Percentiles rank a stretch among this genome's conserved stretches.
phyloP scores from a whole-genome alignment of 495 filamentous ascomycete genomes.

The Pyrenula massariospora region DNA sequence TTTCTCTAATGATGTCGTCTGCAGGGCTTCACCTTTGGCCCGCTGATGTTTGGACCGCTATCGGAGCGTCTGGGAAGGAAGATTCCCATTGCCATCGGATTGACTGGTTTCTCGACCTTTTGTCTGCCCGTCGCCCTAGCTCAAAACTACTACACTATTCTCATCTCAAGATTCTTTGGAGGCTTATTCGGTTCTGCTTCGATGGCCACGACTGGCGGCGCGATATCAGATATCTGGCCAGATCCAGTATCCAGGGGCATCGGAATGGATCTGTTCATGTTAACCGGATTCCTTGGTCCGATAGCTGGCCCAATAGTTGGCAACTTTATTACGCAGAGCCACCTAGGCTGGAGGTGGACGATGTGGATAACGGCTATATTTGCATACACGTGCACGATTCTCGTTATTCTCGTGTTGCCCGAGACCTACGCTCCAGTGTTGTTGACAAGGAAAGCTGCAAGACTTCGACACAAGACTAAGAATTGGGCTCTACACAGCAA shows the following conservation, averaged over 20 bases:
- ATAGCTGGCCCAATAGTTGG: conserved; percentile 45
- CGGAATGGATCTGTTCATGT: conserved; percentile 45
- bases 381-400: conserved; percentile 23
- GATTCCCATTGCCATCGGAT: conserved; percentile 35
- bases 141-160: conserved; percentile 35
- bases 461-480: conserved; percentile 35
- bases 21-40: conserved; percentile 41
- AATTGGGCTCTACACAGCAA: conserved; percentile 46
- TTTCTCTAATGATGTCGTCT: too few species aligned
- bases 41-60: conserved; percentile 50
- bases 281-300: conserved; percentile 39
- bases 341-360: conserved; percentile 48
- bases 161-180: conserved; percentile 43
- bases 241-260: conserved; percentile 45
- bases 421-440: conserved; percentile 45
- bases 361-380: conserved; percentile 45
- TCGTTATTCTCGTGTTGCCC: conserved; percentile 28
- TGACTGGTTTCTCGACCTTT: conserved; percentile 38
- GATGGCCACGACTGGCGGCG: conserved; percentile 46
- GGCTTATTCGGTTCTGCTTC: conserved; percentile 46
- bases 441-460: conserved; percentile 32
- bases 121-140: conserved; percentile 44
- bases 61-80: conserved; percentile 69
- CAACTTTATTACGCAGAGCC: conserved; percentile 31
- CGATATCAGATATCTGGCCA: conserved; percentile 48